Evolutionary conservation across 352 stramenopile genomes (phyloP), one percentile per base, ranked within the genome.

Genomic region (Pythium aquatile): DNA sequence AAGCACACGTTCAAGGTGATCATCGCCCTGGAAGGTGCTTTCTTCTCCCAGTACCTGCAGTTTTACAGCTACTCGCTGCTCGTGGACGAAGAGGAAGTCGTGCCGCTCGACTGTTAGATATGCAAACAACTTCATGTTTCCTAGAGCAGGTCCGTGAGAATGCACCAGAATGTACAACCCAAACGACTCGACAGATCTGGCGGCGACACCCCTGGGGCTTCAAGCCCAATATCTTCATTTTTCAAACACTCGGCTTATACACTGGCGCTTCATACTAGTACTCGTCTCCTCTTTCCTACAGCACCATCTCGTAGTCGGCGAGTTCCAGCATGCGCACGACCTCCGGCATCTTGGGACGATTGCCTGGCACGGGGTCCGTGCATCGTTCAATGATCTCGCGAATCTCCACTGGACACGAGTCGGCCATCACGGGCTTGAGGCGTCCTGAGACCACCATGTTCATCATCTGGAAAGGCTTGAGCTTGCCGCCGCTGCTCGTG

Each of bases 41-140:
- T 94, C 72, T 94, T 94, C 69, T 94, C 85, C 66, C 81, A 89
- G 66, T 89, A 86, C 69, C 56, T 89, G 49, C 85, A 94, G 71
- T 94, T 88, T 58, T 94, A 90, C 61, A 91, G 79, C 71, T 94
- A 94, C 74, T 76, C 79, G 49, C 65, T 94, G 48, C 70, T 90
- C 20, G 82, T 94, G 44, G 83, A 94, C 67, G 83, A 89, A 42
- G 81, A 90, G 64, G 81, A 92, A 55, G 73, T 92, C 37, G 63
- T 79, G 33, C 78, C 83, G 8, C 14, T 88, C 46, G 64, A 63
- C 26, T 68, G 64, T 37, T 79, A 73, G 58, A 62, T 2, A 8
- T 20, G 32, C 9, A 17, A 17, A 8, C 10, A 40, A 35, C 5
- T 16, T 59, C 14, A 32, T 59, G 37, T 59, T 42, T 39, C 53